phyloP scores from a whole-genome alignment of 1,284 basidiomycete species.

The Amylostereum chailletii region DNA sequence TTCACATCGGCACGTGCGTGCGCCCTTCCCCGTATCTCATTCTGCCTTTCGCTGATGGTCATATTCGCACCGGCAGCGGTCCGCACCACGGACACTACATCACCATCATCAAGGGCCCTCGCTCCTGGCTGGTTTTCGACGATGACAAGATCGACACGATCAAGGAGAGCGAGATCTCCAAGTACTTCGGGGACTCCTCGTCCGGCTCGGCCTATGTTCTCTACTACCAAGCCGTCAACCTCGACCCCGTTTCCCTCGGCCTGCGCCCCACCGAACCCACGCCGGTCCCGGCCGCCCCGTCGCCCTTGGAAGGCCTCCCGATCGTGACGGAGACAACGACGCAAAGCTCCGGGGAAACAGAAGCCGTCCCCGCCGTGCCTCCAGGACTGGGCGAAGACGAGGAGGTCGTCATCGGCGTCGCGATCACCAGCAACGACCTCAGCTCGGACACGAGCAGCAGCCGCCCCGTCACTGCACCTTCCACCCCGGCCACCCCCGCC shows the following conservation, averaged over 20 bases:
- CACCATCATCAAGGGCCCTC: slow-evolving; percentile 83
- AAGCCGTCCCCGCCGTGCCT: slow-evolving; percentile 13
- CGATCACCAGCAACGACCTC: neutral
- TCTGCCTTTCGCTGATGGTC: slow-evolving; percentile 12
- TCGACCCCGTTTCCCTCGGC: slow-evolving; percentile 67
- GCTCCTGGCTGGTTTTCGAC: slow-evolving; percentile 90
- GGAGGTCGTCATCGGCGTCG: slow-evolving; percentile 6
- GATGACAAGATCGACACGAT: slow-evolving; percentile 89
- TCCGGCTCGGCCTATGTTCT: slow-evolving; percentile 93
- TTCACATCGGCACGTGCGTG: slow-evolving; percentile 93
- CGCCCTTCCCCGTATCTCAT: neutral
- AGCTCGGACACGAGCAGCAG: neutral
- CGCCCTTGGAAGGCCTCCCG: slow-evolving; percentile 14
- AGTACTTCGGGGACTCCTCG: slow-evolving; percentile 90
- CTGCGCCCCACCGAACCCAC: slow-evolving; percentile 28
- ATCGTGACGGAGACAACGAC: slow-evolving; percentile 15
- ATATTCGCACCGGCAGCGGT: slow-evolving; percentile 44
- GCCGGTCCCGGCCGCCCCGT: slow-evolving; percentile 9
- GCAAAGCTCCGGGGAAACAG: neutral
- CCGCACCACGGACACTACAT: slow-evolving; percentile 98
- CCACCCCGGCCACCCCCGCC: slow-evolving; percentile 15
- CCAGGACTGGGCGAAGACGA: slow-evolving; percentile 11
- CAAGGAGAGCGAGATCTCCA: slow-evolving; percentile 82
- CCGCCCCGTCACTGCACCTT: slow-evolving; percentile 8
- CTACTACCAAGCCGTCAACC: slow-evolving; percentile 92